Percentiles rank a stretch among this genome's conserved stretches.
Conservation (phyloP, 2,329 filamentous ascomycete genomes). For the Neofusicoccum sp. region DNA sequence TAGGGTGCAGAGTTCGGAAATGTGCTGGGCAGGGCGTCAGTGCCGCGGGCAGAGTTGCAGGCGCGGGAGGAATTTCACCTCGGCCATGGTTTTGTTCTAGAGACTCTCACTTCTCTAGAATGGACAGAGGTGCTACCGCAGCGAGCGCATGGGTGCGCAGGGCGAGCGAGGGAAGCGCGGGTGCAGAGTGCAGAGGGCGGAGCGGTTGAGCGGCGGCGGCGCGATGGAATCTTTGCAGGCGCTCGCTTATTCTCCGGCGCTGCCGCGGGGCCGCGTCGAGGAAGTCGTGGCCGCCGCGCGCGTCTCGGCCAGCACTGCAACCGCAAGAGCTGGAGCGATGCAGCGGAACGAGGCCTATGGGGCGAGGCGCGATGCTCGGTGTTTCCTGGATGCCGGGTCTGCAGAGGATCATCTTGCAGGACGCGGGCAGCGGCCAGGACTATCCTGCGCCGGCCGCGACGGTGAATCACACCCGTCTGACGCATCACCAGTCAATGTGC, state of each 20-base stretch:
- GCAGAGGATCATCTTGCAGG: too few relatives aligned
- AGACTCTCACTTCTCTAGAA: conserved; percentile 20
- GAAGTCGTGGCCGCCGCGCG: neutral
- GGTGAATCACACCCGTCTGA: neutral
- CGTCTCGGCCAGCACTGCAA: neutral
- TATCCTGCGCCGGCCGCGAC: neutral
- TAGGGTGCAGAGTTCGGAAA: conserved; percentile 85
- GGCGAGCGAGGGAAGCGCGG: neutral
- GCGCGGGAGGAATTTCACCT: conserved; percentile 1
- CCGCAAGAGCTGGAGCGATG: neutral
- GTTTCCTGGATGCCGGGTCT: too few relatives aligned
- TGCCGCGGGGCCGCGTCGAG: neutral
- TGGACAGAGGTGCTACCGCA: conserved; percentile 10
- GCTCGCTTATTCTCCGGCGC: neutral
- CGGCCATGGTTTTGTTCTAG: conserved; percentile 17
- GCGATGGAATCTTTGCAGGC: conserved; percentile 11
- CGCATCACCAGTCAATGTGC: neutral
- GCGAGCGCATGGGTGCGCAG: conserved; percentile 12
- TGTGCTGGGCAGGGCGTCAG: conserved; percentile 57
- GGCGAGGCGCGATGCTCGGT: too few relatives aligned
- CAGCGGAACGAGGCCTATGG: too few relatives aligned
- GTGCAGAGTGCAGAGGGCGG: neutral
- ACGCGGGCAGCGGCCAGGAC: neutral
- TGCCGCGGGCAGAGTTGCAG: neutral
- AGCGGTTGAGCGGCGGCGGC: neutral